phyloP scores from a whole-genome alignment of 1,284 basidiomycete genomes.

The Ceratobasidium theobromae region DNA sequence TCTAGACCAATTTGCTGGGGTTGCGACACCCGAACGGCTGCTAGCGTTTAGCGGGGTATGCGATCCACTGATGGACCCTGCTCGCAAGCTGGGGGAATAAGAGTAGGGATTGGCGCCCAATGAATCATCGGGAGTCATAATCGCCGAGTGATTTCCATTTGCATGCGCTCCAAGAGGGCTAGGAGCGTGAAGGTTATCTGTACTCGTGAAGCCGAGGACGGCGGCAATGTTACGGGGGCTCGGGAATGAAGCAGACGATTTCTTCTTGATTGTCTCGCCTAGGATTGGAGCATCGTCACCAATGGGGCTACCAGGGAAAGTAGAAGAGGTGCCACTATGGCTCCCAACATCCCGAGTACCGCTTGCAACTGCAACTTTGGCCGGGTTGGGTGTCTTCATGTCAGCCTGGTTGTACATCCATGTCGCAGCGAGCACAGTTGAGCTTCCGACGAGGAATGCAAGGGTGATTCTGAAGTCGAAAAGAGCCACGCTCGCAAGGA shows the following conservation, averaged over 20 bases:
- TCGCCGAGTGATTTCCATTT: not conserved
- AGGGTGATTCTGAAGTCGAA: conserved; percentile 87
- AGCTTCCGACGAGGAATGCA: conserved; percentile 79
- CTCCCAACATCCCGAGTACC: conserved; percentile 15
- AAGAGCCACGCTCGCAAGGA: conserved; percentile 83
- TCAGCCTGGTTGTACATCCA: conserved; percentile 81
- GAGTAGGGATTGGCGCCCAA: conserved; percentile 23
- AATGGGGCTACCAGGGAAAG: conserved; percentile 34
- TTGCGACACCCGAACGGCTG: conserved; percentile 10
- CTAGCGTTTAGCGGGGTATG: conserved; percentile 1
- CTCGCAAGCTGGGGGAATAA: conserved; percentile 19
- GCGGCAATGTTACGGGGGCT: conserved; percentile 33
- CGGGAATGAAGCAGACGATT: conserved; percentile 29
- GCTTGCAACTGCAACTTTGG: conserved; percentile 31
- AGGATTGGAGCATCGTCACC: conserved; percentile 35
- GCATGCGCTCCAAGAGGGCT: not conserved
- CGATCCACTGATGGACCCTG: conserved; percentile 8
- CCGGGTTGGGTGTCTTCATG: conserved; percentile 31
- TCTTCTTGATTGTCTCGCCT: conserved; percentile 33
- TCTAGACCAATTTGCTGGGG: conserved; percentile 25
- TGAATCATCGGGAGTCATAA: conserved; percentile 6
- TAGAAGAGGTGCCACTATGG: conserved; percentile 26
- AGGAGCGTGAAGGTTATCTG: conserved; percentile 2
- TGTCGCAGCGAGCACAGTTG: conserved; percentile 81
- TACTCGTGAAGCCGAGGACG: conserved; percentile 28